Evolutionary conservation across 768 basidiomycete genomes (phyloP).

Genomic region (Psilocybe subaeruginosa): DNA sequence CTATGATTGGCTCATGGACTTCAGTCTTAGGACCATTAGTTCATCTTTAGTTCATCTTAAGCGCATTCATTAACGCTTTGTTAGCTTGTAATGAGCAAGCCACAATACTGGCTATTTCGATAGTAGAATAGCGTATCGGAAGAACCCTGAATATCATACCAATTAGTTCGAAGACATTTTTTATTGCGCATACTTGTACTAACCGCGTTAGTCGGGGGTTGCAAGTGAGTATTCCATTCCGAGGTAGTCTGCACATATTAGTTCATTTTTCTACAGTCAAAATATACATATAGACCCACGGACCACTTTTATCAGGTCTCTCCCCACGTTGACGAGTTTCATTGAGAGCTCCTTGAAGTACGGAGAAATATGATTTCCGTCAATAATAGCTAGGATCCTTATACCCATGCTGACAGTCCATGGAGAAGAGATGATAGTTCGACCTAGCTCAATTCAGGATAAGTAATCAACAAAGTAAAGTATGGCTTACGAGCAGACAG

Average conservation of each 20-base stretch:
- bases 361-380: conserved; percentile 9
- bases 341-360: conserved; percentile 33
- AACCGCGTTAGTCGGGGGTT: background rate
- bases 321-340: conserved; percentile 28
- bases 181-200: background rate
- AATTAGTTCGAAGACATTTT: background rate
- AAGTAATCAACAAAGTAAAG: background rate
- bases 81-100: conserved; percentile 11
- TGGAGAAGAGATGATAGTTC: conserved; percentile 36
- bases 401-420: conserved; percentile 52
- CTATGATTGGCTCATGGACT: background rate
- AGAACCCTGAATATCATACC: background rate
- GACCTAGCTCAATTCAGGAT: conserved; percentile 1
- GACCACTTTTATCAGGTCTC: conserved; percentile 21
- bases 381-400: conserved; percentile 36
- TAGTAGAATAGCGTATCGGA: conserved; percentile 17
- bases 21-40: background rate
- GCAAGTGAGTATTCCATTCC: no score
- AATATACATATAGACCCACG: background rate
- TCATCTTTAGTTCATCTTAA: background rate
- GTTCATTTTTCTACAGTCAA: no score
- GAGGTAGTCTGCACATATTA: background rate
- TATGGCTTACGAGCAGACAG: conserved; percentile 14
- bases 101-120: conserved; percentile 15
- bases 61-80: background rate